Base-by-base conservation (phyloP, 2,329 filamentous ascomycete genomes). In the Tolypocladium cylindrosporum region DNA sequence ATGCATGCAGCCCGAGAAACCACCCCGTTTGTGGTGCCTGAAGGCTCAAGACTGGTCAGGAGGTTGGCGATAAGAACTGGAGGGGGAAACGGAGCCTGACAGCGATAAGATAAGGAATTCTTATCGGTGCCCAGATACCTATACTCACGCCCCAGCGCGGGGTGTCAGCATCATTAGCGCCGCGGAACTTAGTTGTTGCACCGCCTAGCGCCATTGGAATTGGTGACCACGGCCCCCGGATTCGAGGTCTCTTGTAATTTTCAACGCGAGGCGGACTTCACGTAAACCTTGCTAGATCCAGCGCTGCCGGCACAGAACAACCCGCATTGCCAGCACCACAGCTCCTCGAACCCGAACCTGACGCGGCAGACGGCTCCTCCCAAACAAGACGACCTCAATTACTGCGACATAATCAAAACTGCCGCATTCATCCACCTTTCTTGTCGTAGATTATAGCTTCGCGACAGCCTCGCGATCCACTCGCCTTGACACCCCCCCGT, bases 131-230 rank as follows among this genome's bases (percentile, higher is more conserved):
- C 27, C 27, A 13, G 16, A 6, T 19, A 21, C n/a, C 34, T 58
- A 57, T 31, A n/a, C 21, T n/a, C 59, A 62, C 61, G 48, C 59
- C 50, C 21, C 50, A 13, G 45, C 60, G 45, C 10, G 19, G 1
- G 34, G 57, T 8, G 31, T 24, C 21, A 11, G 3, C 8, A 37
- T 3, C 4, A 11, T 59, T 67, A 67, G 65, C 55, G 50, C 56
- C 71, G 73, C 71, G 73, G 71, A 71, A 61, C n/a, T 74, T 66
- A 53, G 53, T 72, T 75, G 8, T 68, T 70, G 59, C 72, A 54
- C 1, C 13, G 2, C 68, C 72, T 77, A 76, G 74, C 74, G 73
- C 61, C 58, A 62, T 66, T 72, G 69, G 72, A 69, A 70, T 77
- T 75, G 73, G 73, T 64, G 69, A 66, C 71, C 54, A 63, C 62